Evolutionary conservation across 2,329 filamentous ascomycete genomes (phyloP), one percentile per base, ranked within the genome.

Genomic region (Coccinonectria pachysandricola): DNA sequence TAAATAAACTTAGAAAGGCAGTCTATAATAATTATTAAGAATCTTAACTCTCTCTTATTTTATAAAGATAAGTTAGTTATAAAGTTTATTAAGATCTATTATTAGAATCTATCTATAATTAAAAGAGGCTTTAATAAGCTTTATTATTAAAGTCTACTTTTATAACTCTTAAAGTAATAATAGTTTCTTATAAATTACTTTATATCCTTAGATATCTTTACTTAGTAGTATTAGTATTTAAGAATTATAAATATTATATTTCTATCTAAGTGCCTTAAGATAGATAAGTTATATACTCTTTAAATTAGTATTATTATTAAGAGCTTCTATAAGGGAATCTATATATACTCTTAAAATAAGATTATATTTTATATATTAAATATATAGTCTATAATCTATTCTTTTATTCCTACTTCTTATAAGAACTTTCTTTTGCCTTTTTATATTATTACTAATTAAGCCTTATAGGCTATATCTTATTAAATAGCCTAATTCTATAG

Each of bases 171-270:
- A n/a, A n/a, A n/a, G n/a, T n/a, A n/a, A n/a, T n/a, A n/a, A n/a
- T n/a, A n/a, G n/a, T n/a, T n/a, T n/a, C n/a, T n/a, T n/a, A n/a
- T n/a, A n/a, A 15, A 20, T 14, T 21, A 34, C 15, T 6, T 34
- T 20, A n/a, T n/a, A n/a, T 30, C 18, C 27, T 28, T 27, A 20
- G 22, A 35, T 3, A 27, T 37, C n/a, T 31, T 24, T 24, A 22
- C 14, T 19, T 21, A 31, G 16, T 22, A 17, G 17, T 23, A 26
- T 19, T 7, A 19, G 7, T 7, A 7, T 19, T 19, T 19, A 19
- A 7, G 10, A 23, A 14, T 13, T 23, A 23, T n/a, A 8, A 23
- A 7, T 14, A 23, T 11, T 14, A 19, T 34, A 28, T 24, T 24
- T 10, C 22, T 21, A 17, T 10, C 19, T 33, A 21, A n/a, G 21